Evolutionary conservation across 208 protist species (phyloP).

Genomic region (Crithidia mellificae): DNA sequence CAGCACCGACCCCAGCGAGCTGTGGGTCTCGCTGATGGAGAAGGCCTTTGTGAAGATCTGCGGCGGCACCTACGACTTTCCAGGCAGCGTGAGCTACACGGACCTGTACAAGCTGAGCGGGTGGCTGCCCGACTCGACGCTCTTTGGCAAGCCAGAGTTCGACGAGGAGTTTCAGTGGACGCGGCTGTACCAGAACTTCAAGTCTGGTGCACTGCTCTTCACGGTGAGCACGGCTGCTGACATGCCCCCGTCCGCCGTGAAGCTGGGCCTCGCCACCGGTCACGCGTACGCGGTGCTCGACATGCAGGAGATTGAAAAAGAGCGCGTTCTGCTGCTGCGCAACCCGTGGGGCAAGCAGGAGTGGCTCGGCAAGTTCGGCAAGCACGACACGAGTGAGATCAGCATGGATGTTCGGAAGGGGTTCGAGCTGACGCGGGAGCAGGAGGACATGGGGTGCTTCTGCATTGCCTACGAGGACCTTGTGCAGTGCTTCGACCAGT

Average conservation of each 20-base stretch:
- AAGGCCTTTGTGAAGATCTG: constrained; percentile 87
- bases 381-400: constrained; percentile 47
- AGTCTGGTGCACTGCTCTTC: constrained; percentile 63
- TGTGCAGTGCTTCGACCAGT: constrained; percentile 59
- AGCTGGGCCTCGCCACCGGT: constrained; percentile 41
- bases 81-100: constrained; percentile 76
- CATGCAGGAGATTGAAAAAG: constrained; percentile 50
- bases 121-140: constrained; percentile 80
- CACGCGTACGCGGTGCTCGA: constrained; percentile 84
- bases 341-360: constrained; percentile 82
- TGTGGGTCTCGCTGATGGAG: constrained; percentile 89
- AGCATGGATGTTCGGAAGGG: constrained; percentile 42
- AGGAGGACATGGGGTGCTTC: constrained; percentile 77
- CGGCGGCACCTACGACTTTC: constrained; percentile 86
- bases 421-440: constrained; percentile 46
- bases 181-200: constrained; percentile 57
- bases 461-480: constrained; percentile 84
- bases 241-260: constrained; percentile 28
- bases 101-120: constrained; percentile 90
- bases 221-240: constrained; percentile 56
- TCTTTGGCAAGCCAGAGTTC: constrained; percentile 43
- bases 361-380: constrained; percentile 62
- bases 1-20: constrained; percentile 49
- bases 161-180: constrained; percentile 78
- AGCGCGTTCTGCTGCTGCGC: constrained; percentile 67